Base-by-base conservation (phyloP, 805 yeast genomes). In the Lipomyces chichibuensis region DNA sequence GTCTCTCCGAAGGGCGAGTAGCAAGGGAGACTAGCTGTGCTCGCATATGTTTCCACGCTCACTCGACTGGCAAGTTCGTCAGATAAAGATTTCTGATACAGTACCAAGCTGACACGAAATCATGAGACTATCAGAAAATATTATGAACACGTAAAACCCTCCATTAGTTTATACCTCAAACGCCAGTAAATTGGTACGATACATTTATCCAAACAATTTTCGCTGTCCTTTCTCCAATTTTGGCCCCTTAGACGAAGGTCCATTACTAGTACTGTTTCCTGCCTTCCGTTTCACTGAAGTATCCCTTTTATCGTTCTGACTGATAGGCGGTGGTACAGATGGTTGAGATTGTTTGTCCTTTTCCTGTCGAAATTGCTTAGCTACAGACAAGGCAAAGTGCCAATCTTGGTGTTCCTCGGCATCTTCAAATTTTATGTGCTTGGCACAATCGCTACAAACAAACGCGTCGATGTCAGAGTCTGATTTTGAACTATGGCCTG, bases 341-440 rank as follows among this genome's bases (percentile, higher is more conserved):
- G 56, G 23, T 11, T 9, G 29, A 49, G 35, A 39, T n/a, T 27
- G 9, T 1, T 39, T 4, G 2, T 60, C 69, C 27, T 57, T 62
- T n/a, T 57, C 55, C 23, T 57, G 63, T n/a, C 23, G 20, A 32
- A 65, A 23, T 32, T 64, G 59, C n/a, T 60, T 33, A n/a, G 60
- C 55, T 20, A 80, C 69, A 9, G 71, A 70, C 59, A 66, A 67
- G 5, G 83, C 83, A 62, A 75, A 74, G 56, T 80, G 83, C 80
- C 81, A 80, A 62, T 80, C 83, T 11, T 62, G 63, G 64, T 80
- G 83, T 60, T 80, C 82, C 7, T 63, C 71, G 25, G 66, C 59
- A 3, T 73, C 67, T 1, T 56, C 65, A 0, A 52, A 11, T 0
- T 64, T 46, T n/a, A 79, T 63, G 1, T 35, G 20, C 27, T 61